A percentile compares a stretch with the other conserved stretches of the same genome.
These are phyloP conservation scores for Sporothrix brunneoviolacea DNA, from an alignment of 2,329 filamentous ascomycete species.

Conservation along the genomic window DNA sequence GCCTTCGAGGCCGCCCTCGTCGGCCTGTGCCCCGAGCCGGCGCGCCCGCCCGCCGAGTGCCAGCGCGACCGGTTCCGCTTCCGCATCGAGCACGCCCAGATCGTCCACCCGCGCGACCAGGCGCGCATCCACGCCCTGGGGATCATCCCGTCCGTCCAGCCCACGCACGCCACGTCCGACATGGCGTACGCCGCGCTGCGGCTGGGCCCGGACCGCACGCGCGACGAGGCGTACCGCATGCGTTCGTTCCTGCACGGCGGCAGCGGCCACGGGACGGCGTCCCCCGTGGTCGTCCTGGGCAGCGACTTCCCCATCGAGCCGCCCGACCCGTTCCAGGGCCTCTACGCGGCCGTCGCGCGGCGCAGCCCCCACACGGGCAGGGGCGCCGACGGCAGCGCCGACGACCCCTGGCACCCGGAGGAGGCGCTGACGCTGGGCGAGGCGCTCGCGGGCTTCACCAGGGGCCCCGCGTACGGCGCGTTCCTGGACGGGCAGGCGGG, in stretches of 20 bases:
- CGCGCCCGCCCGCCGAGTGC: slow-evolving; percentile 28
- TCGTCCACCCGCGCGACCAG: slow-evolving; percentile 61
- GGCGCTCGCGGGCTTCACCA: slow-evolving; percentile 57
- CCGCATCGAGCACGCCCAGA: slow-evolving; percentile 65
- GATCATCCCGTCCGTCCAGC: slow-evolving; percentile 63
- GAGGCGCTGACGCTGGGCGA: slow-evolving; percentile 53
- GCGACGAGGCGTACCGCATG: slow-evolving; percentile 59
- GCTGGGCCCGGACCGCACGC: slow-evolving; percentile 50
- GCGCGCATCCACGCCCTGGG: slow-evolving; percentile 49
- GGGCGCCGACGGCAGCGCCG: slow-evolving; percentile 40
- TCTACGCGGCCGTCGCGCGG: slow-evolving; percentile 61
- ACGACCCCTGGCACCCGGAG: slow-evolving; percentile 53
- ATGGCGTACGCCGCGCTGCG: slow-evolving; percentile 59
- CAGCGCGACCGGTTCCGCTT: slow-evolving; percentile 37
- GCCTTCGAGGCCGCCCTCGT: slow-evolving; percentile 52
- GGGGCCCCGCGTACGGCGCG: slow-evolving; percentile 50
- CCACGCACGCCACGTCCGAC: slow-evolving; percentile 65
- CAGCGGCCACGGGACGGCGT: slow-evolving; percentile 19
- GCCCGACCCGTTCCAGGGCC: slow-evolving; percentile 58
- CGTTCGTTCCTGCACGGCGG: slow-evolving; percentile 47
- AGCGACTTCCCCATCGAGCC: slow-evolving; percentile 69
- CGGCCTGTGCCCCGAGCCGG: slow-evolving; percentile 42
- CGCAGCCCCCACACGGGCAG: slow-evolving; percentile 50
- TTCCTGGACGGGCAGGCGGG: slow-evolving; percentile 55
- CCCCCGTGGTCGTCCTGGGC: slow-evolving; percentile 43